Conservation (phyloP, 2,329 filamentous ascomycete species). For the Claviceps sorghi region DNA sequence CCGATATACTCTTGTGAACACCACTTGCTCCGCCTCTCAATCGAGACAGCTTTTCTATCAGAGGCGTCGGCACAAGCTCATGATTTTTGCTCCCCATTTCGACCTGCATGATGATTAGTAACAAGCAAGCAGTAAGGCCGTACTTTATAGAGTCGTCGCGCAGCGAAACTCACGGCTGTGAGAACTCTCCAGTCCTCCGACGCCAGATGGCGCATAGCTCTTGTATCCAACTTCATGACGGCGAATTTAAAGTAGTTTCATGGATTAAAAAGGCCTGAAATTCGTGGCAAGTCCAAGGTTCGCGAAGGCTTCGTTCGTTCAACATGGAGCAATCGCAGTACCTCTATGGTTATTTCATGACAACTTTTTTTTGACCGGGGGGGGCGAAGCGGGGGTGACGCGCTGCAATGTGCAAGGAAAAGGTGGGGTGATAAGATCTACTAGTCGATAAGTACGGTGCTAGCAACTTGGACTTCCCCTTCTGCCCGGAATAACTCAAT, state of each 20-base stretch:
- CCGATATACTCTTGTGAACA: constrained; percentile 76
- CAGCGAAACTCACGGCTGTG: constrained; percentile 53
- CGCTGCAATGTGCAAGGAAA: constrained; percentile 9
- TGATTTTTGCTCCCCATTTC: constrained; percentile 93
- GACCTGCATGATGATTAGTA: constrained; percentile 39
- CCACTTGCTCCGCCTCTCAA: constrained; percentile 64
- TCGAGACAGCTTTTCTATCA: constrained; percentile 74
- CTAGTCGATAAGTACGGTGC: constrained; percentile 16
- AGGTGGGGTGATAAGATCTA: constrained; percentile 17
- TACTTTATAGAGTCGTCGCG: neutral
- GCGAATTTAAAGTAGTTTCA: neutral
- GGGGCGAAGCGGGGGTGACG: neutral
- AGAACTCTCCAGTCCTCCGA: constrained; percentile 92
- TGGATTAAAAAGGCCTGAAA: neutral
- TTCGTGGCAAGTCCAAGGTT: neutral
- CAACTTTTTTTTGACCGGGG: constrained; percentile 6
- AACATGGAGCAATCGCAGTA: neutral
- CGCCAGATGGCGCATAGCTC: constrained; percentile 81
- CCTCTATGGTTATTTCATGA: neutral
- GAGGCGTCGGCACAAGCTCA: constrained; percentile 80
- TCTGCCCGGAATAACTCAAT: no score
- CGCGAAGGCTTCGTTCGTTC: neutral
- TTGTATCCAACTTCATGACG: constrained; percentile 87
- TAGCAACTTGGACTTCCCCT: no score
- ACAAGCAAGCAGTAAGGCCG: neutral